A percentile compares a stretch with the other conserved stretches of the same genome.
phyloP scores from a whole-genome alignment of 192 early-diverging fungal species.

The Phycomyces nitens region DNA sequence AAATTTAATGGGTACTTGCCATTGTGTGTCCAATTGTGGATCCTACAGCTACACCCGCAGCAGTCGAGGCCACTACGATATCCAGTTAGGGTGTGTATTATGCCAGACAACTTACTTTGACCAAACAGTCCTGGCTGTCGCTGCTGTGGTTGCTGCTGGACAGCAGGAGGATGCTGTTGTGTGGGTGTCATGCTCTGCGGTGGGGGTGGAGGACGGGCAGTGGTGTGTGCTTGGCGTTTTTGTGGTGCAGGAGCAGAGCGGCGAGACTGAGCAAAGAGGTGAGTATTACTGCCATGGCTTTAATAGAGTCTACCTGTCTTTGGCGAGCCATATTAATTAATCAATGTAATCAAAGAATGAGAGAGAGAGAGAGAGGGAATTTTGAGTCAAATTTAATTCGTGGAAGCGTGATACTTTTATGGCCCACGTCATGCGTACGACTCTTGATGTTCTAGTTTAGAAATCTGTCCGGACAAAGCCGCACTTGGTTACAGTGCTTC shows the following conservation, averaged over 20 bases:
- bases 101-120: conserved; percentile 47
- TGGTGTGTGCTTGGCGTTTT: conserved; percentile 48
- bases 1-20: no score
- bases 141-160: conserved; percentile 41
- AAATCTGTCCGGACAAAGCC: no score
- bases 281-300: neutral
- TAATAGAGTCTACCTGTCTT: conserved; percentile 18
- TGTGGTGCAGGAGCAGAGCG: conserved; percentile 43
- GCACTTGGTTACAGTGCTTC: no score
- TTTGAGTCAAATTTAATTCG: no score
- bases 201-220: conserved; percentile 54
- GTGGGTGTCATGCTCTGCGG: conserved; percentile 26
- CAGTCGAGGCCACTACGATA: conserved; percentile 76
- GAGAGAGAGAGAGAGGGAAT: conserved; percentile 3
- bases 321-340: conserved; percentile 16
- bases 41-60: conserved; percentile 90
- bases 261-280: no score
- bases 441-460: no score
- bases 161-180: conserved; percentile 43
- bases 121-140: conserved; percentile 74
- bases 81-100: no score
- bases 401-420: no score
- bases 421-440: no score
- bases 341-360: conserved; percentile 1
- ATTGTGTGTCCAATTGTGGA: conserved; percentile 69